These are phyloP conservation scores for Wickerhamomyces chaumierensis DNA, from an alignment of 805 yeast genomes.

Conservation along the genomic window DNA sequence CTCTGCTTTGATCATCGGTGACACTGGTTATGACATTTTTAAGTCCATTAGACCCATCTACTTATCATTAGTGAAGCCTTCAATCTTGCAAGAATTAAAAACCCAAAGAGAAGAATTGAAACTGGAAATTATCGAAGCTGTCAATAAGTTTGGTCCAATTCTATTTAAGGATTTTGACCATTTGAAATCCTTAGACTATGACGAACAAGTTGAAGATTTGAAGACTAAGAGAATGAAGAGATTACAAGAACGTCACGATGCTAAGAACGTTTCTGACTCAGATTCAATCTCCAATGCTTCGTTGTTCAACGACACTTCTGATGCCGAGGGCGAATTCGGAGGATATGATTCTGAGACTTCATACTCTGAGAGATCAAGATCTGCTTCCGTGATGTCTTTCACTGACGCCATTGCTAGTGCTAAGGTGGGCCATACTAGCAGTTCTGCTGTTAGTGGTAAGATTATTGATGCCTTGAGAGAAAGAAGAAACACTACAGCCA, in stretches of 20 bases:
- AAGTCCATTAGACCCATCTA: constrained; percentile 78
- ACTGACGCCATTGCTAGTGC: constrained; percentile 6
- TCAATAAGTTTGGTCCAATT: constrained; percentile 74
- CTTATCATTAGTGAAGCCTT: constrained; percentile 47
- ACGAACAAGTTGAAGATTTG: constrained; percentile 23
- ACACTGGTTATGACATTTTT: constrained; percentile 81
- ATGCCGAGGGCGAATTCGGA: constrained; percentile 16
- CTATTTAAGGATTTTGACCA: constrained; percentile 76
- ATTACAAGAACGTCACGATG: constrained; percentile 19
- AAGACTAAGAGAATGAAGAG: constrained; percentile 26
- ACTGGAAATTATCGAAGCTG: constrained; percentile 63
- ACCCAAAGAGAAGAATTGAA: constrained; percentile 50
- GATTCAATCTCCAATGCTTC: constrained; percentile 33
- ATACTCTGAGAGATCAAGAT: neutral
- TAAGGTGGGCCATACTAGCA: no score
- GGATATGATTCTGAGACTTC: constrained; percentile 20
- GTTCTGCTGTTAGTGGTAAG: constrained; percentile 16
- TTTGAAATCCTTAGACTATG: constrained; percentile 17
- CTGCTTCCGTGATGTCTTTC: neutral
- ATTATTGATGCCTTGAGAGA: constrained; percentile 19
- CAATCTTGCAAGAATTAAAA: constrained; percentile 47
- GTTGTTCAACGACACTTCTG: constrained; percentile 28
- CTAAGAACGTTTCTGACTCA: constrained; percentile 14
- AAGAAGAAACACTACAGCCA: constrained; percentile 10
- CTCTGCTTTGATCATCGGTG: constrained; percentile 87